Evolutionary conservation across 2,329 filamentous ascomycete species (phyloP).

Genomic region (Colletotrichum falcatum): DNA sequence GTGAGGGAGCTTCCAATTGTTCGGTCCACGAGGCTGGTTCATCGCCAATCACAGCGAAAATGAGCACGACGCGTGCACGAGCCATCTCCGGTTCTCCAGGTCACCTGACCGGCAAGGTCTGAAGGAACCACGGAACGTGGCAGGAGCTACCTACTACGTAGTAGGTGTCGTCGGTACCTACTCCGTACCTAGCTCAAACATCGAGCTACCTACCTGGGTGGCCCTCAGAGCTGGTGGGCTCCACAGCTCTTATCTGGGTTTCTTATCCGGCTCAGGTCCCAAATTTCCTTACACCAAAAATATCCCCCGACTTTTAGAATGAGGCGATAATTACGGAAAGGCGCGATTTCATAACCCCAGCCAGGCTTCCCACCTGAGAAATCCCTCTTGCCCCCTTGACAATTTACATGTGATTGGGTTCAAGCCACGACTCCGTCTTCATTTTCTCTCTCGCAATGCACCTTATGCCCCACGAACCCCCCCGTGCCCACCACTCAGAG

Average conservation of each 20-base stretch:
- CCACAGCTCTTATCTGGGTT: slow-evolving; percentile 8
- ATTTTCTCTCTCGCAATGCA: slow-evolving; percentile 30
- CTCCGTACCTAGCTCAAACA: too few species aligned
- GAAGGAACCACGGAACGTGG: neutral
- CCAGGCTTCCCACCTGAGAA: slow-evolving; percentile 3
- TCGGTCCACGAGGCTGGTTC: slow-evolving; percentile 17
- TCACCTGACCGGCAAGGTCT: slow-evolving; percentile 26
- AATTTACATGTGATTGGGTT: slow-evolving; percentile 41
- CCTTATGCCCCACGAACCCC: slow-evolving; percentile 28
- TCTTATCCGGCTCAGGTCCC: slow-evolving; percentile 30
- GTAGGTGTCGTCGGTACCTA: neutral
- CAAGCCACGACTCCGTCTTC: slow-evolving; percentile 38
- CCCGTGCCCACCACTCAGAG: slow-evolving; percentile 29
- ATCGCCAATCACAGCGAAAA: slow-evolving; percentile 35
- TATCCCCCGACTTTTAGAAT: neutral
- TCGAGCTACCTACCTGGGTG: too few species aligned
- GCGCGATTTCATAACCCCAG: slow-evolving; percentile 6
- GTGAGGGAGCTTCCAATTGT: slow-evolving; percentile 10
- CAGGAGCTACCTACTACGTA: neutral
- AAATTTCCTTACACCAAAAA: neutral
- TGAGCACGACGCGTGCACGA: slow-evolving; percentile 37
- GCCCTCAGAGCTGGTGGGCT: neutral
- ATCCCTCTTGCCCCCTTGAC: neutral
- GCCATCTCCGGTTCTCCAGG: slow-evolving; percentile 13
- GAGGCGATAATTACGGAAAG: slow-evolving; percentile 30